phyloP scores from a whole-genome alignment of 495 filamentous ascomycete genomes.

The Penicillium verhagenii region DNA sequence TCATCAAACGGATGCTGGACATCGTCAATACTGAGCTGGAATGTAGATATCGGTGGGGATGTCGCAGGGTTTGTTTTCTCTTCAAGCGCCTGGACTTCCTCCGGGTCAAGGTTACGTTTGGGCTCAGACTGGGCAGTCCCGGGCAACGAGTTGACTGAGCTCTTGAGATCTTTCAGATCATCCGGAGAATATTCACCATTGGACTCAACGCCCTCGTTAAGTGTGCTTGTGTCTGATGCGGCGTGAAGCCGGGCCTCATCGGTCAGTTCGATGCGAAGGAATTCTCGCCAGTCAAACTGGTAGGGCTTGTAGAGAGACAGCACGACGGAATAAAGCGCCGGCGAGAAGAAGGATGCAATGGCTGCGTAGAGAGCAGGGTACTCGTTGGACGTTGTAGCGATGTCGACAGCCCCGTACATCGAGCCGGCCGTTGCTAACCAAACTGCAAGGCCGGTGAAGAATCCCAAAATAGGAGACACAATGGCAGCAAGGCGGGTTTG shows the following conservation, averaged over 20 bases:
- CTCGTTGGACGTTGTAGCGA: conserved; percentile 32
- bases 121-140: neutral
- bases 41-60: neutral
- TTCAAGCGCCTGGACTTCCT: neutral
- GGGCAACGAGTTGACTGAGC: neutral
- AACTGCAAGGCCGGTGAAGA: conserved; percentile 35
- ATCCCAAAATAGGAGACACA: conserved; percentile 33
- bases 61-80: neutral
- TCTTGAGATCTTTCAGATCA: neutral
- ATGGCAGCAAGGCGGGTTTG: conserved; percentile 38
- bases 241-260: conserved; percentile 24
- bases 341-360: conserved; percentile 36
- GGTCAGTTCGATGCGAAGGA: conserved; percentile 41
- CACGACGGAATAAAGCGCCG: conserved; percentile 39
- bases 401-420: conserved; percentile 33
- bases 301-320: conserved; percentile 45
- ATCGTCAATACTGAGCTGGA: conserved; percentile 21
- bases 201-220: conserved; percentile 7
- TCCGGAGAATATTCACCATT: neutral
- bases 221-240: conserved; percentile 12
- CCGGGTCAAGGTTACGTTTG: conserved; percentile 7
- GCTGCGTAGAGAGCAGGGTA: conserved; percentile 35
- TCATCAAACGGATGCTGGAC: conserved; percentile 37
- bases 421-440: conserved; percentile 36
- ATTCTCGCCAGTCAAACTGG: conserved; percentile 49